Evolutionary conservation across 495 filamentous ascomycete species (phyloP).

Genomic region (Usnea hakonensis): DNA sequence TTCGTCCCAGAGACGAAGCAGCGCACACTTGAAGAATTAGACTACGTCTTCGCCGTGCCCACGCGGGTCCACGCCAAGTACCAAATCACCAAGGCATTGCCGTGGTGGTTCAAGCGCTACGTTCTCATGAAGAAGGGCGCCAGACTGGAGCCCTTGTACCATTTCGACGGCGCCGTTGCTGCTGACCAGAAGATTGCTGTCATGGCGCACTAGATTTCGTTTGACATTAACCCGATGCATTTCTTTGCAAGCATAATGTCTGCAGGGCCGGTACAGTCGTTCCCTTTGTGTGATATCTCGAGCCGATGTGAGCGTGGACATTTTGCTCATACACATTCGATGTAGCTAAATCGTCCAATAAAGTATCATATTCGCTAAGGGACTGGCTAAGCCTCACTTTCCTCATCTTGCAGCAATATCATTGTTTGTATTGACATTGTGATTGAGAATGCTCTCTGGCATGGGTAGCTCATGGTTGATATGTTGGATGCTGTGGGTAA

Average conservation of each 20-base stretch:
- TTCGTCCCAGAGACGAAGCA: conserved; percentile 76
- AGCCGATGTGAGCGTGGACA: neutral
- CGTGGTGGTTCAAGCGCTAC: conserved; percentile 63
- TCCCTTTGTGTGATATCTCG: neutral
- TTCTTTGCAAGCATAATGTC: neutral
- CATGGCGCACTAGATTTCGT: conserved; percentile 2
- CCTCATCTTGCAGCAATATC: neutral
- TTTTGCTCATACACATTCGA: neutral
- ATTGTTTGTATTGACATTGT: neutral
- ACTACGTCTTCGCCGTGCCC: conserved; percentile 74
- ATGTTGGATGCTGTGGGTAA: too few species aligned
- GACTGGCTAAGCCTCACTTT: neutral
- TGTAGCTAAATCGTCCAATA: neutral
- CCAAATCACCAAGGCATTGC: conserved; percentile 55
- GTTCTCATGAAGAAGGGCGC: conserved; percentile 50
- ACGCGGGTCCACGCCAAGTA: conserved; percentile 55
- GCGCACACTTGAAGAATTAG: conserved; percentile 72
- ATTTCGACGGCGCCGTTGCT: conserved; percentile 38
- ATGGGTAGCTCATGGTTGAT: too few species aligned
- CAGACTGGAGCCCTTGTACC: conserved; percentile 55
- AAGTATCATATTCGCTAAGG: neutral
- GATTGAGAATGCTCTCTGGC: neutral
- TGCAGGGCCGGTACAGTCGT: neutral
- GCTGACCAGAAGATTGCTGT: conserved; percentile 19
- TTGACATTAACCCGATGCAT: neutral